Evolutionary conservation across 805 yeast species (phyloP), one percentile per base, ranked within the genome.

Genomic region (Metschnikowia borealis): DNA sequence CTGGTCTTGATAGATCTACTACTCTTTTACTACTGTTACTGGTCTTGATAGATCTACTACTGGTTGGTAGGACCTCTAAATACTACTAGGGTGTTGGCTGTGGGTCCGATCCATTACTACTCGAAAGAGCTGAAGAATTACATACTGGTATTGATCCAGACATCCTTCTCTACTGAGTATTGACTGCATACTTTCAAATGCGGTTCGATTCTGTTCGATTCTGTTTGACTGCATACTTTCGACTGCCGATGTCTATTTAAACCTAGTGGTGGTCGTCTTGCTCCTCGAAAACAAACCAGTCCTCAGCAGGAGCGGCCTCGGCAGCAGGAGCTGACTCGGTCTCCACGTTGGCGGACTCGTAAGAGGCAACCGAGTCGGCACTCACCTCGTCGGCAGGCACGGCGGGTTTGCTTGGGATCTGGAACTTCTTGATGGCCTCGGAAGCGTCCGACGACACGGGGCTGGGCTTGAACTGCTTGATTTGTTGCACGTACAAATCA

Each of bases 391-490:
- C 67, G 56, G 79, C 71, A 61, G 97, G 97, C 43, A 76, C 69
- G 58, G 81, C 69, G 62, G 98, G 96, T 60, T 89, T 81, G 55
- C 79, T 69, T 63, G 98, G 98, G 56, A 83, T 74, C 54, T 77
- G 71, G 94, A 96, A 94, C 62, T 87, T 82, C 73, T 85, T 83
- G 60, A 90, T 92, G 58, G 85, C 79, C 57, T 84, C 89, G 55
- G 92, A 85, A 60, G 87, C 96, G 58, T 80, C 76, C 52, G 87
- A 82, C 52, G 86, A 73, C 49, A 85, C 67, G 54, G 89, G 83
- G 52, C 85, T 80, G 67, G 96, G 91, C 79, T 90, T 89, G 83
- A 88, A 91, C 55, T 83, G 82, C 77, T 85, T 88, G 73, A 94
- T 77, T 73, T 91, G 96, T 69, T 80, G 83, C 66, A 92, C 74